phyloP scores from a whole-genome alignment of 306 rosid species.

The Canavalia ensiformis region DNA sequence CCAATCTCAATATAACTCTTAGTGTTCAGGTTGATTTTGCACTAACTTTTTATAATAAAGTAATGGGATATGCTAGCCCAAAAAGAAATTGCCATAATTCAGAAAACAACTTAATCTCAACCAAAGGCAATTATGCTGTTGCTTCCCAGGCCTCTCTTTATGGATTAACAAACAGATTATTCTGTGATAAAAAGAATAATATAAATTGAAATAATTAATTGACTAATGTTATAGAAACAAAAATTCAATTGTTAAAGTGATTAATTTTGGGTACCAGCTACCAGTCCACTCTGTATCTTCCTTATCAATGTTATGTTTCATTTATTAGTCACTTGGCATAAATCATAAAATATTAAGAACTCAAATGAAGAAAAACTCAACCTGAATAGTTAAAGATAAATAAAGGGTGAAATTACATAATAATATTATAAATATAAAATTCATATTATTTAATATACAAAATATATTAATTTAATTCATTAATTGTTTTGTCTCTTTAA shows the following conservation, averaged over 20 bases:
- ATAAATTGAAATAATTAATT: constrained; percentile 4
- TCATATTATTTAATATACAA: constrained; percentile 3
- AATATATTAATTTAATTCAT: neutral
- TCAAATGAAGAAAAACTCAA: constrained; percentile 29
- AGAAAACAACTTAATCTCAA: constrained; percentile 31
- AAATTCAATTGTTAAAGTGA: neutral
- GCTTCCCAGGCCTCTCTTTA: constrained; percentile 19
- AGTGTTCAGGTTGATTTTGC: constrained; percentile 20
- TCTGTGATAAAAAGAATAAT: constrained; percentile 10
- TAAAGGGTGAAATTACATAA: neutral
- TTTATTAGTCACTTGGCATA: constrained; percentile 23
- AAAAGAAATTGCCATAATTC: constrained; percentile 17
- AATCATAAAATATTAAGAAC: constrained; percentile 19
- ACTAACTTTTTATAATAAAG: constrained; percentile 33
- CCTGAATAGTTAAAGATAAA: constrained; percentile 35
- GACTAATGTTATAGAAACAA: neutral
- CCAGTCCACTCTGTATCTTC: constrained; percentile 41
- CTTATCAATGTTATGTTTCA: constrained; percentile 43
- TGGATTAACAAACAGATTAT: constrained; percentile 2
- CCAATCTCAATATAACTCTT: constrained; percentile 35
- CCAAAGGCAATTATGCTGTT: constrained; percentile 27
- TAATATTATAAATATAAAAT: neutral
- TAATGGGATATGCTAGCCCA: constrained; percentile 15
- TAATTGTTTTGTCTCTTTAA: constrained; percentile 30
- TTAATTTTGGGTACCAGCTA: constrained; percentile 36